These are phyloP conservation scores for Leccinum broughii DNA, from an alignment of 768 basidiomycete genomes.

Conservation along the genomic window DNA sequence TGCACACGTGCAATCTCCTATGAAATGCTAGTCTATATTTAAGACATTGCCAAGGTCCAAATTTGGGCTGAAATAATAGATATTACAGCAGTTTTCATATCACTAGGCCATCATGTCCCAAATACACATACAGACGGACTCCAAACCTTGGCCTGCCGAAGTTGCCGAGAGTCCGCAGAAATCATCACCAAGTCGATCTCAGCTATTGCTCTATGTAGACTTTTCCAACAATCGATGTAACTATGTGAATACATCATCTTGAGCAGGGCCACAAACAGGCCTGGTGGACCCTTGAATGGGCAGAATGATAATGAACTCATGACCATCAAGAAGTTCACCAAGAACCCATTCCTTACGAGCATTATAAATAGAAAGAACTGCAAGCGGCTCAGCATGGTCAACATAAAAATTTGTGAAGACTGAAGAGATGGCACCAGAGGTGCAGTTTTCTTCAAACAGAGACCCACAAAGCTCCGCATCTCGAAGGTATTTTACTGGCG, in stretches of 20 bases:
- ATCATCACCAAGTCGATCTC: too few relatives aligned
- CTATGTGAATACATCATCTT: neutral
- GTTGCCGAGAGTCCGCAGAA: too few relatives aligned
- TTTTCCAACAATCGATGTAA: neutral
- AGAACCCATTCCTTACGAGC: neutral
- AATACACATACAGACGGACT: too few relatives aligned
- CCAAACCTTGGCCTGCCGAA: too few relatives aligned
- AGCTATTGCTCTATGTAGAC: too few relatives aligned
- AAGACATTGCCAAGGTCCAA: too few relatives aligned
- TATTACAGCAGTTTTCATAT: too few relatives aligned
- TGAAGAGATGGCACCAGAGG: slow-evolving; percentile 4
- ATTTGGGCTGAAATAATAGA: too few relatives aligned
- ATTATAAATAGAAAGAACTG: slow-evolving; percentile 1
- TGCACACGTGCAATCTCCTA: too few relatives aligned
- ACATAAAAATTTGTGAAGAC: slow-evolving; percentile 3
- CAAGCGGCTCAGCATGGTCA: neutral
- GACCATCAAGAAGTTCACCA: slow-evolving; percentile 4
- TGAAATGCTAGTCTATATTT: too few relatives aligned
- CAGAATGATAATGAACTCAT: slow-evolving; percentile 3
- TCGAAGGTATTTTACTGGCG: neutral
- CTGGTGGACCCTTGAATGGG: slow-evolving; percentile 2
- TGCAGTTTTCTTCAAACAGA: slow-evolving; percentile 8
- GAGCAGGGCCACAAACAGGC: neutral
- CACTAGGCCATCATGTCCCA: too few relatives aligned
- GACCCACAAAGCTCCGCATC: slow-evolving; percentile 3